Conservation (phyloP, 1,139 yeast genomes). For the Maudiozyma humilis region DNA sequence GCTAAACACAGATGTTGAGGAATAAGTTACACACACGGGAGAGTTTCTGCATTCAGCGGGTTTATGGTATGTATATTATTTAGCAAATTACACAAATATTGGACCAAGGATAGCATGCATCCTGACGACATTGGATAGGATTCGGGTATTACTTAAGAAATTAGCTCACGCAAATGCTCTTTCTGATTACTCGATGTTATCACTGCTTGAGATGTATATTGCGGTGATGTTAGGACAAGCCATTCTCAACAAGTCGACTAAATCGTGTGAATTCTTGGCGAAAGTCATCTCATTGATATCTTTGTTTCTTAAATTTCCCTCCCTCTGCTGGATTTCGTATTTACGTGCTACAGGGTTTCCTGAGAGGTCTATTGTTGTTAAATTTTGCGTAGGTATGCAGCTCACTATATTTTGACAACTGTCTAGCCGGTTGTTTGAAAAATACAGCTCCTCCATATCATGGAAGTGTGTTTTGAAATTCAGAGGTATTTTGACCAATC, state of each 20-base stretch:
- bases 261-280: not conserved
- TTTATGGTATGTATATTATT: not conserved
- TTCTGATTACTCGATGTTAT: too few relatives aligned
- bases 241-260: slow-evolving; percentile 1
- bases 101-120: too few relatives aligned
- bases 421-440: slow-evolving; percentile 7
- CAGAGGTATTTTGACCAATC: slow-evolving; percentile 6
- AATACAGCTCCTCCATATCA: slow-evolving; percentile 4
- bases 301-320: not conserved
- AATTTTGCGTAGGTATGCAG: slow-evolving; percentile 2
- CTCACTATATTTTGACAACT: slow-evolving; percentile 6
- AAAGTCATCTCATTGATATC: not conserved
- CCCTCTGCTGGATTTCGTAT: slow-evolving; percentile 3
- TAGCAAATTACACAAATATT: not conserved
- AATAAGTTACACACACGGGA: not conserved
- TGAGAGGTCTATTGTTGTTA: slow-evolving; percentile 6
- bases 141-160: too few relatives aligned
- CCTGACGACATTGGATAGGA: too few relatives aligned
- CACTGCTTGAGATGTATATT: too few relatives aligned
- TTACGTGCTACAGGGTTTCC: slow-evolving; percentile 6
- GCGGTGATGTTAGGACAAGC: slow-evolving; percentile 4
- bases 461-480: slow-evolving; percentile 6
- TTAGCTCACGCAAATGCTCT: too few relatives aligned
- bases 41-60: too few relatives aligned
- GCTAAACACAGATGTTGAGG: slow-evolving; percentile 9